Conservation (phyloP, 2,329 filamentous ascomycete genomes). For the Diaporthe caulivora region DNA sequence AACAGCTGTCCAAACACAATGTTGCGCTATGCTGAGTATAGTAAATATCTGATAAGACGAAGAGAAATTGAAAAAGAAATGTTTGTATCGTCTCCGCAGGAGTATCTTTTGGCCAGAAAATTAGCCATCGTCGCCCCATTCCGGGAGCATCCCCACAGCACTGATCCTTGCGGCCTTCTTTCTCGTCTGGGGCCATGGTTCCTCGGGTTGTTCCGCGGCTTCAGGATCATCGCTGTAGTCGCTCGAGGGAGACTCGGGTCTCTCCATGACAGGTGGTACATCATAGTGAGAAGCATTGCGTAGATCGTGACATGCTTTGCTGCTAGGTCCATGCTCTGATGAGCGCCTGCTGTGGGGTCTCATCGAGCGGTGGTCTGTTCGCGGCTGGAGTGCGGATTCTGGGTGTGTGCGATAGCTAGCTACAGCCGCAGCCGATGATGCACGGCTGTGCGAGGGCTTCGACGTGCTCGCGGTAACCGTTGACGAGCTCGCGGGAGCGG, state of each 20-base stretch:
- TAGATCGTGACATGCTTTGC: background rate
- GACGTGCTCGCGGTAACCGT: slow-evolving; percentile 18
- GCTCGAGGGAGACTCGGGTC: slow-evolving; percentile 49
- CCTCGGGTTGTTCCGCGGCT: slow-evolving; percentile 36
- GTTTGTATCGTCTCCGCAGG: background rate
- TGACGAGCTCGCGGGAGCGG: slow-evolving; percentile 21
- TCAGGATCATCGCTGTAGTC: slow-evolving; percentile 40
- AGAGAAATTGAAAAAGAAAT: background rate
- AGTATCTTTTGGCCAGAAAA: background rate
- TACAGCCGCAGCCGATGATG: slow-evolving; percentile 33
- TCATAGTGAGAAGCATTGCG: background rate
- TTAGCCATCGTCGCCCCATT: slow-evolving; percentile 40
- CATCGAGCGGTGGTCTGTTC: slow-evolving; percentile 29
- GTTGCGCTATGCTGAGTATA: slow-evolving; percentile 35
- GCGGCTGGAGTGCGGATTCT: slow-evolving; percentile 13
- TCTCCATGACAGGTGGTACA: slow-evolving; percentile 43
- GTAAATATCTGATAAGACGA: background rate
- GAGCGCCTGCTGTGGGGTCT: background rate
- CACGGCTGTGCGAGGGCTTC: slow-evolving; percentile 36
- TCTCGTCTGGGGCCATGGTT: slow-evolving; percentile 42
- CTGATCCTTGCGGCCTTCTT: slow-evolving; percentile 52
- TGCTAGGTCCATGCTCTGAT: background rate
- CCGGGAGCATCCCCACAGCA: slow-evolving; percentile 48
- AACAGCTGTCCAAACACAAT: background rate
- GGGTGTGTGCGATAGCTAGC: background rate